A percentile compares a stretch with the other conserved stretches of the same genome.
These are phyloP conservation scores for Neurospora intermedia DNA, from an alignment of 495 filamentous ascomycete genomes.

Conservation along the genomic window DNA sequence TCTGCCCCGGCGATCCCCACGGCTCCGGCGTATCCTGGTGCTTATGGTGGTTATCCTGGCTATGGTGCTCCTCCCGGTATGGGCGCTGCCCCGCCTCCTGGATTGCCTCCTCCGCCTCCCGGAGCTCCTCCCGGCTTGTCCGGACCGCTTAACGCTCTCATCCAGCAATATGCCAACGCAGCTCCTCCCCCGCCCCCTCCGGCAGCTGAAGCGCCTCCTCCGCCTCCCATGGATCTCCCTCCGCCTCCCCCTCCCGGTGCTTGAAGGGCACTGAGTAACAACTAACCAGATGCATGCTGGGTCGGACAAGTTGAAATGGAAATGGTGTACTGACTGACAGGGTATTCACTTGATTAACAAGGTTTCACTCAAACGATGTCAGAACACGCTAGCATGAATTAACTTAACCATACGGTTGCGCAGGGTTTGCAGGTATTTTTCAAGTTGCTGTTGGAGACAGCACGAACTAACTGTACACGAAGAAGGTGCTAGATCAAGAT, in stretches of 20 bases:
- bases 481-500: background rate
- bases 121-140: constrained; percentile 54
- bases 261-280: constrained; percentile 10
- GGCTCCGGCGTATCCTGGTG: constrained; percentile 42
- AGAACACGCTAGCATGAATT: background rate
- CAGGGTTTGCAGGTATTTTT: background rate
- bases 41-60: constrained; percentile 44
- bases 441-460: background rate
- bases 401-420: background rate
- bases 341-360: background rate
- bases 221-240: constrained; percentile 64
- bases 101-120: constrained; percentile 51
- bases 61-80: constrained; percentile 54
- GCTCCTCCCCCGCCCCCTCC: constrained; percentile 45
- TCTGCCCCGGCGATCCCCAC: constrained; percentile 37
- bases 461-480: background rate
- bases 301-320: background rate
- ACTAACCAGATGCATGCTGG: background rate
- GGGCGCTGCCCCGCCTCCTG: constrained; percentile 37
- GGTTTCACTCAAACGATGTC: background rate
- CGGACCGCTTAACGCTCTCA: constrained; percentile 49
- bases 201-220: constrained; percentile 55
- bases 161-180: constrained; percentile 53
- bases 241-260: constrained; percentile 59
- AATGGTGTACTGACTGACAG: background rate